Conservation (phyloP, 805 yeast species). For the Kuraishia cidri region DNA sequence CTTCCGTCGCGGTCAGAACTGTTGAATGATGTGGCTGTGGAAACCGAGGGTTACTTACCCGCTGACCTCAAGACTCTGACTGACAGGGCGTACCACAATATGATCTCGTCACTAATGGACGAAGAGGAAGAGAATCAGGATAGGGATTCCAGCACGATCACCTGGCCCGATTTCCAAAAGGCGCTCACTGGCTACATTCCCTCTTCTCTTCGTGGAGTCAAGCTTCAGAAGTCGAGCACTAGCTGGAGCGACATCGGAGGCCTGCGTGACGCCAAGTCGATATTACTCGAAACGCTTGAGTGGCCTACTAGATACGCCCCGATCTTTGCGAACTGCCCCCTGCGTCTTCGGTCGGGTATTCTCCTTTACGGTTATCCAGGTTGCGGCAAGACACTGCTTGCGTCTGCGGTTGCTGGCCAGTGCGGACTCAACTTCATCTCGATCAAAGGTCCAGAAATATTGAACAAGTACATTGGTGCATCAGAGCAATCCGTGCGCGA, state of each 20-base stretch:
- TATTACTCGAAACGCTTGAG: slow-evolving; percentile 80
- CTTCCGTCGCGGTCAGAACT: slow-evolving; percentile 31
- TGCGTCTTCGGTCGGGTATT: slow-evolving; percentile 83
- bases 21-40: slow-evolving; percentile 45
- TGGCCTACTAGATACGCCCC: slow-evolving; percentile 98
- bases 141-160: not conserved
- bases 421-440: slow-evolving; percentile 92
- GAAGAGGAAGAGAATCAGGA: not conserved
- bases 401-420: slow-evolving; percentile 89
- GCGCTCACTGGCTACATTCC: slow-evolving; percentile 72
- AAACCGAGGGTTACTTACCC: slow-evolving; percentile 87
- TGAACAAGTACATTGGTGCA: slow-evolving; percentile 95
- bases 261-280: slow-evolving; percentile 60
- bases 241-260: slow-evolving; percentile 93
- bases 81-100: slow-evolving; percentile 60
- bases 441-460: slow-evolving; percentile 91
- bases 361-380: slow-evolving; percentile 95
- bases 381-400: slow-evolving; percentile 90
- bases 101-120: slow-evolving; percentile 9
- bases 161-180: slow-evolving; percentile 30
- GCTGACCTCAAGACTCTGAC: slow-evolving; percentile 65
- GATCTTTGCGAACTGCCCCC: slow-evolving; percentile 81
- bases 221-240: slow-evolving; percentile 66
- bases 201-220: slow-evolving; percentile 77
- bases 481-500: slow-evolving; percentile 94